A percentile compares a stretch with the other conserved stretches of the same genome.
These are phyloP conservation scores for Vararia minispora DNA, from an alignment of 768 basidiomycete genomes.

Conservation along the genomic window DNA sequence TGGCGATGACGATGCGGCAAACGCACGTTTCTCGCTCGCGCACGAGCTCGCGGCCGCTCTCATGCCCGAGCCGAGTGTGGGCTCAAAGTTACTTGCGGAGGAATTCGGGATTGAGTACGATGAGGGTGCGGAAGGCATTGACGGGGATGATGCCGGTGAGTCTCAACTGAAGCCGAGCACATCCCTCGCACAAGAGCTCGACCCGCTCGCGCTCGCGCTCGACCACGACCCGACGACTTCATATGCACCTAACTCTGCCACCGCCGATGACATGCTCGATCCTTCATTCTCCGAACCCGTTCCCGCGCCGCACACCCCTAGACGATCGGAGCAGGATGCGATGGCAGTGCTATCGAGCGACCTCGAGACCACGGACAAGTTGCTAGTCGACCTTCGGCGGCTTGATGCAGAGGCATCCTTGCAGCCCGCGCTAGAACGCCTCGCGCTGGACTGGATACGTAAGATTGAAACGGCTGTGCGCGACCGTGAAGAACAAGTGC, in stretches of 20 bases:
- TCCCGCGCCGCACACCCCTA: slow-evolving; percentile 18
- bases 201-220: slow-evolving; percentile 13
- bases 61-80: slow-evolving; percentile 75
- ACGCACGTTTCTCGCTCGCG: slow-evolving; percentile 60
- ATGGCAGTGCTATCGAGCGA: slow-evolving; percentile 66
- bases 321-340: slow-evolving; percentile 41
- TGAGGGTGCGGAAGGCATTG: slow-evolving; percentile 76
- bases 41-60: slow-evolving; percentile 82
- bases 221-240: not conserved
- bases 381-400: slow-evolving; percentile 59
- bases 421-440: slow-evolving; percentile 40
- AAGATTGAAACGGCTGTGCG: slow-evolving; percentile 64
- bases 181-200: slow-evolving; percentile 21
- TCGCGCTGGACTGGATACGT: slow-evolving; percentile 70
- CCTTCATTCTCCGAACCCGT: slow-evolving; percentile 30
- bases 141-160: slow-evolving; percentile 26
- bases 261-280: slow-evolving; percentile 26
- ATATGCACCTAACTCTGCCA: slow-evolving; percentile 6
- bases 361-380: slow-evolving; percentile 66
- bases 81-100: slow-evolving; percentile 71
- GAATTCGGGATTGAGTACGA: slow-evolving; percentile 88
- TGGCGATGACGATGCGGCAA: slow-evolving; percentile 32
- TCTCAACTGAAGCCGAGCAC: slow-evolving; percentile 10
- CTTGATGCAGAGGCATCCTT: slow-evolving; percentile 43
- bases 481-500: slow-evolving; percentile 72